Evolutionary conservation across 768 basidiomycete genomes (phyloP).

Genomic region (Leucocoprinus sp.): DNA sequence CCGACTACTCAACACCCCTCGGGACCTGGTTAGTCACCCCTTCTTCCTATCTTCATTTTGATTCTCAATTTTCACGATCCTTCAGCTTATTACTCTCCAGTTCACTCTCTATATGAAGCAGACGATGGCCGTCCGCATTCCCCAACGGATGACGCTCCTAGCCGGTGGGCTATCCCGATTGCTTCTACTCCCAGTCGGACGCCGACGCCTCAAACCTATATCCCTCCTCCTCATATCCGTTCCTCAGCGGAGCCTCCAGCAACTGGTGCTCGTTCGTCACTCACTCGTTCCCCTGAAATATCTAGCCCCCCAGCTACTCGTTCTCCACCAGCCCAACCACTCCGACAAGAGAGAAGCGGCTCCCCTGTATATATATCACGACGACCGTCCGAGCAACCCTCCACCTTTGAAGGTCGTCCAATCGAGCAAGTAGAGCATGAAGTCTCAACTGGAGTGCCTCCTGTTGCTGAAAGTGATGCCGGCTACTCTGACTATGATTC

Average conservation of each 20-base stretch:
- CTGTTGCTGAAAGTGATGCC: conserved; percentile 11
- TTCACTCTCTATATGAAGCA: conserved; percentile 8
- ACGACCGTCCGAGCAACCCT: not conserved
- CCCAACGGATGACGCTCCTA: not conserved
- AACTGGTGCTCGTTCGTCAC: not conserved
- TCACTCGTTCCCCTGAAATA: not conserved
- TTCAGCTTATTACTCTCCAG: conserved; percentile 9
- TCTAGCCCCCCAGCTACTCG: not conserved
- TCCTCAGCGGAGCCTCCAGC: not conserved
- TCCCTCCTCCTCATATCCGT: not conserved
- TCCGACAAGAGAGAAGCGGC: not conserved
- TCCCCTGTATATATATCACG: not conserved
- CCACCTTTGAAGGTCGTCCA: not conserved
- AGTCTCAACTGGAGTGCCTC: conserved; percentile 4
- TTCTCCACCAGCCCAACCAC: no score
- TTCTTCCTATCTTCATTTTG: no score
- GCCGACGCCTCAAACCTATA: not conserved
- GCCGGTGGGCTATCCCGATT: not conserved
- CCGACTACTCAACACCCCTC: conserved; percentile 1
- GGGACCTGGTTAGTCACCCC: conserved; percentile 4
- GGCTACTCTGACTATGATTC: not conserved
- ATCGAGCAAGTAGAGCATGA: conserved; percentile 7
- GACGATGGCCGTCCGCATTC: conserved; percentile 1
- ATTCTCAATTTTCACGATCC: not conserved
- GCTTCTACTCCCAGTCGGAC: not conserved